Conservation (phyloP, 495 filamentous ascomycete species). For the Letharia lupina region DNA sequence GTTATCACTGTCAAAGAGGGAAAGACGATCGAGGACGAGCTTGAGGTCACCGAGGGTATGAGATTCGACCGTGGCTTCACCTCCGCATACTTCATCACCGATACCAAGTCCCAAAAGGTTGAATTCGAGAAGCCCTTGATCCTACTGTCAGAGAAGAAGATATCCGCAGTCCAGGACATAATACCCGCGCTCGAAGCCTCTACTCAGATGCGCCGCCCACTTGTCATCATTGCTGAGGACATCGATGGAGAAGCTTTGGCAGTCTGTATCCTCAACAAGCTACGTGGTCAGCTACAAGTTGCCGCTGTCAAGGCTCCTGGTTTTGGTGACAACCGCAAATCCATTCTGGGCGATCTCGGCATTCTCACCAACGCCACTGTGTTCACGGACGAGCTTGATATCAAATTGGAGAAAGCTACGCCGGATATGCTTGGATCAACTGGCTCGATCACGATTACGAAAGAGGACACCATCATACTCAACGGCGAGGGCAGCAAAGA, state of each 20-base stretch:
- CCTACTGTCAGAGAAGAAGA: slow-evolving; percentile 99
- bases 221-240: slow-evolving; percentile 98
- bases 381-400: slow-evolving; percentile 95
- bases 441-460: slow-evolving; percentile 98
- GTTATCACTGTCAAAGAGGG: slow-evolving; percentile 99
- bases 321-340: slow-evolving; percentile 99
- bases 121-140: slow-evolving; percentile 99
- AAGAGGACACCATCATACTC: slow-evolving; percentile 98
- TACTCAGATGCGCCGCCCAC: slow-evolving; percentile 85
- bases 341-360: slow-evolving; percentile 90
- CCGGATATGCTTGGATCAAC: slow-evolving; percentile 93
- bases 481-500: slow-evolving; percentile 98
- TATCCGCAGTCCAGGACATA: slow-evolving; percentile 96
- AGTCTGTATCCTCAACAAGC: slow-evolving; percentile 99
- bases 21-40: slow-evolving; percentile 95
- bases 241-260: slow-evolving; percentile 98
- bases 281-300: slow-evolving; percentile 97
- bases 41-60: slow-evolving; percentile 99
- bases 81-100: slow-evolving; percentile 99
- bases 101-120: slow-evolving; percentile 95
- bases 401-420: slow-evolving; percentile 97
- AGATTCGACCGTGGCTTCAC: slow-evolving; percentile 97
- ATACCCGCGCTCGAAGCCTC: slow-evolving; percentile 95
- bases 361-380: slow-evolving; percentile 94
- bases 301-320: slow-evolving; percentile 97